A percentile compares a stretch with the other conserved stretches of the same genome.
Evolutionary conservation across 75 land plant genomes (phyloP).

Genomic region (Isoetes taiwanensis): DNA sequence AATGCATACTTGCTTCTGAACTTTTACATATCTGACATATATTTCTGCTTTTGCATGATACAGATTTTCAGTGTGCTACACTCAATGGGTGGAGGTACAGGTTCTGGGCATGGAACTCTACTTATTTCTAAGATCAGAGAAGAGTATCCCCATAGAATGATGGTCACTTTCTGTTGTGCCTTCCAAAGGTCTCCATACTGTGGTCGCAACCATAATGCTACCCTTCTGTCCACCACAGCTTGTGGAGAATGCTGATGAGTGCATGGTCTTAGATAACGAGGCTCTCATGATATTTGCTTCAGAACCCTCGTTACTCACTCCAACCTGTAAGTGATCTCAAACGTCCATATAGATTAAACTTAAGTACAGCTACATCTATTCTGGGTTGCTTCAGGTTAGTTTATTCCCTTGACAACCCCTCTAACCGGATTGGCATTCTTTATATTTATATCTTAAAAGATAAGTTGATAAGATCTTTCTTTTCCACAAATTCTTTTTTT

Average conservation of each 20-base stretch:
- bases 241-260: constrained; percentile 62
- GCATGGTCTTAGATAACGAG: constrained; percentile 59
- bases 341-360: too few species aligned
- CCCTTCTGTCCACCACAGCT: constrained; percentile 76
- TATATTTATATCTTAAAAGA: too few species aligned
- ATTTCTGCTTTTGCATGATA: too few species aligned
- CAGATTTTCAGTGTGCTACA: constrained; percentile 59
- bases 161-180: constrained; percentile 68
- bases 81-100: constrained; percentile 59
- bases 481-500: too few species aligned
- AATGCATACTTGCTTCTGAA: too few species aligned
- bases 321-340: too few species aligned
- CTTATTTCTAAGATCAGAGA: constrained; percentile 50
- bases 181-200: constrained; percentile 64
- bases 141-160: constrained; percentile 8
- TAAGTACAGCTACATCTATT: too few species aligned
- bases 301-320: constrained; percentile 40
- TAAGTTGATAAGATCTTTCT: too few species aligned
- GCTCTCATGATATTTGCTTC: constrained; percentile 56
- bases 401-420: too few species aligned
- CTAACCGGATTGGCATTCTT: too few species aligned
- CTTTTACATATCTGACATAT: too few species aligned
- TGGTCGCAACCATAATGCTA: constrained; percentile 36
- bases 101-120: constrained; percentile 54
- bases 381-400: too few species aligned